Percentiles rank a stretch among this genome's conserved stretches.
phyloP scores from a whole-genome alignment of 768 basidiomycete species.

The Imleria badia region DNA sequence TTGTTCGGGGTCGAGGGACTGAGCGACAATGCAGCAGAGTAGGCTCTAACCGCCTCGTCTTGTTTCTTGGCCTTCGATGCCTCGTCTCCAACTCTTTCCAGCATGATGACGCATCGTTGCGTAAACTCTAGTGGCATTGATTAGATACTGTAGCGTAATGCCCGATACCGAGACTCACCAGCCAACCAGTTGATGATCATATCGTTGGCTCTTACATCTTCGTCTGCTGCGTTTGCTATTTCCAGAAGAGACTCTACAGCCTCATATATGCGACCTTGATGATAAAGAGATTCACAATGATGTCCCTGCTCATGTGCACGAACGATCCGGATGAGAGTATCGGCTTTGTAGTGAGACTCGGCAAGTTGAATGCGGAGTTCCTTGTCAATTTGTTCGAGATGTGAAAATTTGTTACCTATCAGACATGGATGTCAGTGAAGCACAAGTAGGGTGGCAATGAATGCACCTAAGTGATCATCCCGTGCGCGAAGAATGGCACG shows the following conservation, averaged over 20 bases:
- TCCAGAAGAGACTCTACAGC: not conserved
- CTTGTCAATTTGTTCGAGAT: not conserved
- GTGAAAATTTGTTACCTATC: not conserved
- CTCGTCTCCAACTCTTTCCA: not conserved
- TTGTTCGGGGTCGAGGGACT: not conserved
- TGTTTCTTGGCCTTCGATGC: not conserved
- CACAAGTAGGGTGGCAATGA: no score
- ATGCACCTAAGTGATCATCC: no score
- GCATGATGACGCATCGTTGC: not conserved
- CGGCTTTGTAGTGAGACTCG: not conserved
- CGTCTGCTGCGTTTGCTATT: not conserved
- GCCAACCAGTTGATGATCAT: not conserved
- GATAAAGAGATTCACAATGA: slow-evolving; percentile 6
- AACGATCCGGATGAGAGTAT: not conserved
- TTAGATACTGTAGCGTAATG: fast-evolving
- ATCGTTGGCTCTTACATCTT: not conserved
- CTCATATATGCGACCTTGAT: not conserved
- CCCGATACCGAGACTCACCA: not conserved
- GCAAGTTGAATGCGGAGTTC: not conserved
- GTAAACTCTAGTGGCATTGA: not conserved
- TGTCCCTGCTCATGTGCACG: slow-evolving; percentile 1
- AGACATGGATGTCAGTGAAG: not conserved
- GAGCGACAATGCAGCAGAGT: not conserved
- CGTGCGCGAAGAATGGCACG: no score
- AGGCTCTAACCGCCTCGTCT: not conserved